Conservation (phyloP, 371 early-diverging fungal genomes). For the Synchytrium microbalum region DNA sequence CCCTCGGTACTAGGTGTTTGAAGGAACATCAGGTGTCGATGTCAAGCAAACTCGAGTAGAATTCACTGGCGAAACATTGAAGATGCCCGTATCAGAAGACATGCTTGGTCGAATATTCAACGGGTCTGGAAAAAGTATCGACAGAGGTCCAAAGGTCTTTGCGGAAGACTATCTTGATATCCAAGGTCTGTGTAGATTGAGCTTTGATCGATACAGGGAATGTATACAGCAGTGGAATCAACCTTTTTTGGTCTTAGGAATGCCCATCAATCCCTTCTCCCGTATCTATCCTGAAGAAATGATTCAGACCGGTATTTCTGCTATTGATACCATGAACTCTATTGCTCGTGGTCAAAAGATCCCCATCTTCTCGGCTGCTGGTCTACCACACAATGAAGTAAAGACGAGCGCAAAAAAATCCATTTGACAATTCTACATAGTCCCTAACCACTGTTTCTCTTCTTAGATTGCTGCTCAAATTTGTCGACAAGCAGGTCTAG, state of each 20-base stretch:
- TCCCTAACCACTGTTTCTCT: not conserved
- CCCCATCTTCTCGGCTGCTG: slow-evolving; percentile 99
- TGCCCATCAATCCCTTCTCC: slow-evolving; percentile 99
- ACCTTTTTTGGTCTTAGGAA: slow-evolving; percentile 40
- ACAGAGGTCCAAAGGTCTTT: slow-evolving; percentile 98
- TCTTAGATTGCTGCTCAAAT: slow-evolving; percentile 98
- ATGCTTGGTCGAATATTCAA: slow-evolving; percentile 99
- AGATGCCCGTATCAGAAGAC: slow-evolving; percentile 98
- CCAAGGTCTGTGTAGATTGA: slow-evolving; percentile 54
- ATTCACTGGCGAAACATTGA: slow-evolving; percentile 97
- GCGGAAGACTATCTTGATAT: slow-evolving; percentile 99
- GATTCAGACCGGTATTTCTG: slow-evolving; percentile 99
- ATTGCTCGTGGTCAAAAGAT: slow-evolving; percentile 99
- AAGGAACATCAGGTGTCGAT: slow-evolving; percentile 99
- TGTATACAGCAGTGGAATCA: not conserved
- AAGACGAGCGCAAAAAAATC: too few relatives aligned
- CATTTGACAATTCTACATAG: not conserved
- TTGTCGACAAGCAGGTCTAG: slow-evolving; percentile 99
- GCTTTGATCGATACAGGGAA: not conserved
- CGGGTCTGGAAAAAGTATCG: slow-evolving; percentile 99
- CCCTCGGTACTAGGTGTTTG: slow-evolving; percentile 74
- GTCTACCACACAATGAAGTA: slow-evolving; percentile 99
- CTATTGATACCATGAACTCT: slow-evolving; percentile 99
- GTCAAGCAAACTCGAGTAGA: slow-evolving; percentile 94
- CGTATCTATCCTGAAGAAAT: slow-evolving; percentile 99